A percentile compares a stretch with the other conserved stretches of the same genome.
phyloP scores from a whole-genome alignment of 495 filamentous ascomycete genomes.

The Penicilliopsis zonata region DNA sequence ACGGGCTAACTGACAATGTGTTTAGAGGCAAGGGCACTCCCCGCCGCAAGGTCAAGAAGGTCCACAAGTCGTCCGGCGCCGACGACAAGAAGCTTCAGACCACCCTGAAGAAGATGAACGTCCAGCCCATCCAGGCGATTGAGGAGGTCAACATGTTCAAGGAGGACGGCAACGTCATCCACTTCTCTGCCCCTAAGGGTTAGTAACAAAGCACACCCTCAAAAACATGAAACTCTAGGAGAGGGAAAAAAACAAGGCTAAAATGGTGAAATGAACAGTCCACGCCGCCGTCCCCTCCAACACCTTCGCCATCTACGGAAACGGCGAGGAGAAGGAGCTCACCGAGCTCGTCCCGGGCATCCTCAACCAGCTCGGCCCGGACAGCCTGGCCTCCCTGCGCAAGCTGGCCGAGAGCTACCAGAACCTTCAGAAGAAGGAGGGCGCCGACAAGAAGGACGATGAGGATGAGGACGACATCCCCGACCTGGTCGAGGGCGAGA shows the following conservation, averaged over 20 bases:
- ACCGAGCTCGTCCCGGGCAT: conserved; percentile 98
- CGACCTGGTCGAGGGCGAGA: conserved; percentile 88
- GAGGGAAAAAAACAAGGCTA: conserved; percentile 1
- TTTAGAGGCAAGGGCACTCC: conserved; percentile 93
- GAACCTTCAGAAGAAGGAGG: conserved; percentile 93
- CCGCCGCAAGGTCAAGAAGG: conserved; percentile 95
- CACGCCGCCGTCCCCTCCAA: conserved; percentile 94
- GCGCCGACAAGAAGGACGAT: conserved; percentile 60
- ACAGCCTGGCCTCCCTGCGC: conserved; percentile 93
- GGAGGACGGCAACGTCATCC: conserved; percentile 98
- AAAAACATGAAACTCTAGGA: conserved; percentile 1
- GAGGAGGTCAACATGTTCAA: conserved; percentile 99
- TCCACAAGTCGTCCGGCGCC: conserved; percentile 75
- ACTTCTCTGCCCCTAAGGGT: conserved; percentile 97
- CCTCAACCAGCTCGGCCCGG: conserved; percentile 97
- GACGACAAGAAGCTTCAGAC: conserved; percentile 99
- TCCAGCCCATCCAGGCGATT: conserved; percentile 94
- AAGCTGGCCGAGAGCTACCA: conserved; percentile 99
- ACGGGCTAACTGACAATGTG: conserved; percentile 9
- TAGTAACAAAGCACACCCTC: too few species aligned
- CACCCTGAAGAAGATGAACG: conserved; percentile 87
- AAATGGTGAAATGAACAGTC: conserved; percentile 41
- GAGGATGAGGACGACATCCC: conserved; percentile 84
- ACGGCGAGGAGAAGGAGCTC: conserved; percentile 98
- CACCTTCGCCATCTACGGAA: conserved; percentile 98